Base-by-base conservation (phyloP, 1,284 basidiomycete species). In the Kalmanozyma brasiliensis region DNA sequence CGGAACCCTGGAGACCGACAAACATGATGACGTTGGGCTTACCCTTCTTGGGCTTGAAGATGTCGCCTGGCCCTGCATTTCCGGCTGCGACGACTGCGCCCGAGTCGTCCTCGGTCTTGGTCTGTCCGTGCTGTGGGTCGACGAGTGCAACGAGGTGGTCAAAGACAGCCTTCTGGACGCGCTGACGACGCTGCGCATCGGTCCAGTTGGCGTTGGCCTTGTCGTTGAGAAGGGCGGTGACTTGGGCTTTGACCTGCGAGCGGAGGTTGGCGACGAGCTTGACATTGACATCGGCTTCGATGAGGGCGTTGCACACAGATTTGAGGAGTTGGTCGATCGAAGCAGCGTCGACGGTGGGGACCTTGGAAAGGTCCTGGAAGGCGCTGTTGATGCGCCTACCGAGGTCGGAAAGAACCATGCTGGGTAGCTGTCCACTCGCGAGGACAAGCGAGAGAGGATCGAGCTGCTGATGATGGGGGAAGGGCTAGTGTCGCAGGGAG, bases 231-330 rank as follows among this genome's bases (percentile, higher is more conserved):
- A 74, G 49, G 2, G 67, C 69, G 91, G 94, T 19, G 88, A 86
- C 84, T 92, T 95, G 82, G 7, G 37, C 23, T 36, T 72, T 73
- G 30, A 98, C 93, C 81, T 93, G 93, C 70, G 90, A 89, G 68
- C 94, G 88, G 55, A 98, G 84, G 52, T 89, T 88, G 9, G 92
- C 87, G 23, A 98, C 96, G 20, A 98, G 88, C 82, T 94, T 95
- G 77, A 99, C 95, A 81, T 98, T 99, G 62, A 99, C 95, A 84
- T 99, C 96, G 24, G 94, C 91, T 84, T 97, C 94, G 49, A 98
- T 88, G 43, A 99, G 85, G 2, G 95, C 96, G 23, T 92, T 87
- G 66, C 92, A 94, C 69, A 99, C 92, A 83, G 95, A 92, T 84
- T 98, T 98, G 71, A 99, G 88, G 13, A 93, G 89, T 20, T 65